Percentiles rank a stretch among this genome's conserved stretches.
Conservation (phyloP, 768 basidiomycete species). For the Myochromella boudieri region DNA sequence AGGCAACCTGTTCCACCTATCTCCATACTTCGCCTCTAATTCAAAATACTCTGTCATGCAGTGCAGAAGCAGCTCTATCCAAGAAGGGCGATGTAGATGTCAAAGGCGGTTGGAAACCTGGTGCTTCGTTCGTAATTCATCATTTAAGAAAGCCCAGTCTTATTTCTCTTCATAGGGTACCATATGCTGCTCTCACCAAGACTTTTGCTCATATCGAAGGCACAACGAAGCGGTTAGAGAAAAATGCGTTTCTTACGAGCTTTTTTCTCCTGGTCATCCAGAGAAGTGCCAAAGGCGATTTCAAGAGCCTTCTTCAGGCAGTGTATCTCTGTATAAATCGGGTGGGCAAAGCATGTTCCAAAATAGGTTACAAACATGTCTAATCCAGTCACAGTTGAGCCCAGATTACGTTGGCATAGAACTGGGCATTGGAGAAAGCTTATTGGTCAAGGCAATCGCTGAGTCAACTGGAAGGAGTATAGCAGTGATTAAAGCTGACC, state of each 20-base stretch:
- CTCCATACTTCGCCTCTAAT: no score
- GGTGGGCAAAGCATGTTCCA: constrained; percentile 41
- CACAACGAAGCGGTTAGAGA: constrained; percentile 95
- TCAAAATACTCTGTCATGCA: constrained; percentile 20
- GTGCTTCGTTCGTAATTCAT: constrained; percentile 67
- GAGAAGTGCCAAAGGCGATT: constrained; percentile 74
- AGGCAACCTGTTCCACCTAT: no score
- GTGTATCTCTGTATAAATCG: constrained; percentile 97
- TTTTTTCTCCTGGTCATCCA: constrained; percentile 90
- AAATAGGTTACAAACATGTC: neutral
- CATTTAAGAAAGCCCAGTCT: neutral
- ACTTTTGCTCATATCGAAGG: constrained; percentile 88
- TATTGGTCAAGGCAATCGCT: constrained; percentile 92
- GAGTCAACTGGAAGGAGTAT: constrained; percentile 92
- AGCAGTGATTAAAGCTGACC: constrained; percentile 81
- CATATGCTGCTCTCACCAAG: constrained; percentile 90
- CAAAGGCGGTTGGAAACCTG: constrained; percentile 79
- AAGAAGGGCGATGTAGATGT: constrained; percentile 71
- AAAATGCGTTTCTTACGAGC: constrained; percentile 82
- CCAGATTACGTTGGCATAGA: constrained; percentile 96
- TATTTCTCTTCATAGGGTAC: constrained; percentile 56
- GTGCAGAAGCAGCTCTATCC: constrained; percentile 69
- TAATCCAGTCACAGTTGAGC: constrained; percentile 58
- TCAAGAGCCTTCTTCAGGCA: constrained; percentile 75
- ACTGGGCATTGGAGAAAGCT: constrained; percentile 92